Evolutionary conservation across 768 basidiomycete species (phyloP).

Genomic region (Suillus alpinus): DNA sequence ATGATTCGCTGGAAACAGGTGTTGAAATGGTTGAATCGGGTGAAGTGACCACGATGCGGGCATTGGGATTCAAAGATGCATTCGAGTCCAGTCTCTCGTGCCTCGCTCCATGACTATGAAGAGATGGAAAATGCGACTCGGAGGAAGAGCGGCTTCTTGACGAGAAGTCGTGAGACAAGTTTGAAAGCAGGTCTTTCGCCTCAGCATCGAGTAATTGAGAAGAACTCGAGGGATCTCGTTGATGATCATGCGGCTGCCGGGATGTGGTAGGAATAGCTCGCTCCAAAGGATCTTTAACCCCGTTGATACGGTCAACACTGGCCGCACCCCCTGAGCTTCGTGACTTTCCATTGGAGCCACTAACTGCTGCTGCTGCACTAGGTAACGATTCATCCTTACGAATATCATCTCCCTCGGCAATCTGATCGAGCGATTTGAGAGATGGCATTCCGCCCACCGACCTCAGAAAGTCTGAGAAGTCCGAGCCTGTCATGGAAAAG

Average conservation of each 20-base stretch:
- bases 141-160: conserved; percentile 29
- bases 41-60: conserved; percentile 46
- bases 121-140: conserved; percentile 26
- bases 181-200: conserved; percentile 14
- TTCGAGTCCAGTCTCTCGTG: conserved; percentile 27
- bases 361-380: background rate
- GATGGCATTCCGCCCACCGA: conserved; percentile 52
- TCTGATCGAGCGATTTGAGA: conserved; percentile 44
- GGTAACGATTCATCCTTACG: background rate
- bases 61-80: conserved; percentile 20
- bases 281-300: background rate
- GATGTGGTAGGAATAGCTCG: background rate
- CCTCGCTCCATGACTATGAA: conserved; percentile 6
- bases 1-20: conserved; percentile 30
- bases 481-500: conserved; percentile 81
- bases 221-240: background rate
- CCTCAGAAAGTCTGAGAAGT: conserved; percentile 74
- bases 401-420: conserved; percentile 42
- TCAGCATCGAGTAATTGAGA: conserved; percentile 6
- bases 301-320: conserved; percentile 5
- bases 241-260: background rate
- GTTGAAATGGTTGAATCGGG: conserved; percentile 33
- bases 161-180: conserved; percentile 11
- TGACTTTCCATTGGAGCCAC: background rate
- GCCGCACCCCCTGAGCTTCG: conserved; percentile 9